Conservation (phyloP, 805 yeast genomes). For the Isabelozyma heimii region DNA sequence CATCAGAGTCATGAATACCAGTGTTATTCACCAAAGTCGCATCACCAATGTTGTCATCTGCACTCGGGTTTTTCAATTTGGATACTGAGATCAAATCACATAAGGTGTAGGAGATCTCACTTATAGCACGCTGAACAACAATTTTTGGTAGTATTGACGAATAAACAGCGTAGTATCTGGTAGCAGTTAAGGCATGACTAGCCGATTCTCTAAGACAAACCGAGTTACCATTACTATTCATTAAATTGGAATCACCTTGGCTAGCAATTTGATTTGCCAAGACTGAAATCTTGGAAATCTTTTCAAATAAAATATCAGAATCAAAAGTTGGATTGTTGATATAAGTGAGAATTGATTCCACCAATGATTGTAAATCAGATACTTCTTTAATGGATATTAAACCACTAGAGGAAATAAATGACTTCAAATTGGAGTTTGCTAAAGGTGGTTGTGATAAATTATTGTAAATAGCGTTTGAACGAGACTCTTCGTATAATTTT, state of each 20-base stretch:
- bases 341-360: slow-evolving; percentile 43
- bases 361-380: slow-evolving; percentile 44
- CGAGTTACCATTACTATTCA: slow-evolving; percentile 37
- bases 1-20: slow-evolving; percentile 1
- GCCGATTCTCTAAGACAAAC: slow-evolving; percentile 60
- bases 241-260: slow-evolving; percentile 22
- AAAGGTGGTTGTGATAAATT: slow-evolving; percentile 15
- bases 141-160: slow-evolving; percentile 64
- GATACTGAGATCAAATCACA: slow-evolving; percentile 59
- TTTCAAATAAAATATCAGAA: slow-evolving; percentile 46
- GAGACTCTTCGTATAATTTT: slow-evolving; percentile 47
- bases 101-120: slow-evolving; percentile 66
- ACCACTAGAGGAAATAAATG: slow-evolving; percentile 39
- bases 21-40: slow-evolving; percentile 6
- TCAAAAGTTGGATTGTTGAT: slow-evolving; percentile 25
- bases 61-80: slow-evolving; percentile 34
- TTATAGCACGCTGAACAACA: slow-evolving; percentile 70
- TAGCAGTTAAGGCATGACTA: slow-evolving; percentile 71
- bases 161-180: slow-evolving; percentile 70
- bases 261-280: slow-evolving; percentile 41
- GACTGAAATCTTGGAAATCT: slow-evolving; percentile 49
- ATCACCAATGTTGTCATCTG: slow-evolving; percentile 3
- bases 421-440: slow-evolving; percentile 21
- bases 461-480: slow-evolving; percentile 26
- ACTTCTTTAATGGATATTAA: slow-evolving; percentile 45